A percentile compares a stretch with the other conserved stretches of the same genome.
Conservation (phyloP, 2,329 filamentous ascomycete genomes). For the Chrysoporthe puriensis region DNA sequence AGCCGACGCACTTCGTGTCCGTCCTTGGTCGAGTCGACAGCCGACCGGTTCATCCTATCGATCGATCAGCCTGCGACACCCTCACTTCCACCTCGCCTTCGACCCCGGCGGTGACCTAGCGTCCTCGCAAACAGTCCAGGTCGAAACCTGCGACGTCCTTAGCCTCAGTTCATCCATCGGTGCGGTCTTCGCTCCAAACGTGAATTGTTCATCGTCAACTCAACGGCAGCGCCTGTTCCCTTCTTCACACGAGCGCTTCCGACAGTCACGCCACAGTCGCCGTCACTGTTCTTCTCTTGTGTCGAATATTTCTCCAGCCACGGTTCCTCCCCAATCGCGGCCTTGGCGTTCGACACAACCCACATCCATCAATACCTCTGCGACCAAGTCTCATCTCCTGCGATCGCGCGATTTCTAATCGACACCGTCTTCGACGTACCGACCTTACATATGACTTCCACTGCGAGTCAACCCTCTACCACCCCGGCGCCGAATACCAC, state of each 20-base stretch:
- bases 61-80: conserved; percentile 5
- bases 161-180: conserved; percentile 1
- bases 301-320: conserved; percentile 2
- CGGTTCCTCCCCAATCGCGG: conserved; percentile 20
- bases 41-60: background rate
- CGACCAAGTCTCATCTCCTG: conserved; percentile 1
- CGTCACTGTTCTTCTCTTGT: background rate
- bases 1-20: conserved; percentile 12
- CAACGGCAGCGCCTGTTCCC: conserved; percentile 17
- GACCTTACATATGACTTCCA: conserved; percentile 62
- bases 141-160: background rate
- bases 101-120: conserved; percentile 5
- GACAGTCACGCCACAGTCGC: conserved; percentile 1
- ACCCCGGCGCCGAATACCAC: conserved; percentile 60
- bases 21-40: conserved; percentile 3
- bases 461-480: conserved; percentile 57
- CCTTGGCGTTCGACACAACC: conserved; percentile 13
- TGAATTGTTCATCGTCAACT: conserved; percentile 10
- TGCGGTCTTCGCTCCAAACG: conserved; percentile 3
- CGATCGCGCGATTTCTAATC: conserved; percentile 26
- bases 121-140: background rate
- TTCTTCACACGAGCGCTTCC: conserved; percentile 4
- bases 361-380: conserved; percentile 10
- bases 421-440: conserved; percentile 25
- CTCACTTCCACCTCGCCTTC: conserved; percentile 1